phyloP scores from a whole-genome alignment of 164 flowering plant species.

The Saururus chinensis region DNA sequence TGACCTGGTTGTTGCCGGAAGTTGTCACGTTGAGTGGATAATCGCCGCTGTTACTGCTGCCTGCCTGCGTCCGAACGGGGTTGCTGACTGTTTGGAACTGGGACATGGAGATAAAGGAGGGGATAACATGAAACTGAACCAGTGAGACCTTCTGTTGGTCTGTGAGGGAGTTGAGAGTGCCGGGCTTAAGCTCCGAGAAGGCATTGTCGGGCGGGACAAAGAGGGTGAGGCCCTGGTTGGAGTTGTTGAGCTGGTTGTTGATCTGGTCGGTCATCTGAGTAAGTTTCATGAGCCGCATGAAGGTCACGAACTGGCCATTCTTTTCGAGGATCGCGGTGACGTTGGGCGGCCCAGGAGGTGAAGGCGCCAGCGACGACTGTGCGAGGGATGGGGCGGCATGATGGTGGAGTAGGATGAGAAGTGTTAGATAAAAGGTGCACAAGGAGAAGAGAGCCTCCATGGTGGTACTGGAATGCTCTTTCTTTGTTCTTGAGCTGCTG shows the following conservation, averaged over 20 bases:
- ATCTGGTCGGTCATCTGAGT: conserved; percentile 43
- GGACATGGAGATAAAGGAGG: conserved; percentile 31
- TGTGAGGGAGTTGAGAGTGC: conserved; percentile 58
- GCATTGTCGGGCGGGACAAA: conserved; percentile 75
- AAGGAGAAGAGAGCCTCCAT: background rate
- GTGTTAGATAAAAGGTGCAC: background rate
- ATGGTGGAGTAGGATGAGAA: background rate
- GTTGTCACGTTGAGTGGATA: conserved; percentile 69
- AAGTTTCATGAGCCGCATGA: conserved; percentile 28
- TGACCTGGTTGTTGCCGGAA: conserved; percentile 40
- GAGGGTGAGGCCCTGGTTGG: conserved; percentile 58
- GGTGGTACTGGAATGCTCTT: background rate
- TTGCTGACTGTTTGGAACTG: conserved; percentile 80
- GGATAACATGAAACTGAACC: conserved; percentile 62
- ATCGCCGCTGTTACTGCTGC: conserved; percentile 27
- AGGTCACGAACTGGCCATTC: conserved; percentile 20
- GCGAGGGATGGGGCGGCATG: background rate
- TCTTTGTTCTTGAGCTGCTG: background rate
- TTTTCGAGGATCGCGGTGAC: conserved; percentile 19
- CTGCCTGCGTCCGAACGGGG: conserved; percentile 78
- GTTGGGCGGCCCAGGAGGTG: conserved; percentile 26
- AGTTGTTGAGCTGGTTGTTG: conserved; percentile 53
- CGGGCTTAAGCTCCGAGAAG: conserved; percentile 49
- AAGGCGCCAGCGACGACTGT: conserved; percentile 18
- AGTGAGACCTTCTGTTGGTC: conserved; percentile 49